phyloP scores from a whole-genome alignment of 352 stramenopile species.

The Globisporangium uncinulatum region DNA sequence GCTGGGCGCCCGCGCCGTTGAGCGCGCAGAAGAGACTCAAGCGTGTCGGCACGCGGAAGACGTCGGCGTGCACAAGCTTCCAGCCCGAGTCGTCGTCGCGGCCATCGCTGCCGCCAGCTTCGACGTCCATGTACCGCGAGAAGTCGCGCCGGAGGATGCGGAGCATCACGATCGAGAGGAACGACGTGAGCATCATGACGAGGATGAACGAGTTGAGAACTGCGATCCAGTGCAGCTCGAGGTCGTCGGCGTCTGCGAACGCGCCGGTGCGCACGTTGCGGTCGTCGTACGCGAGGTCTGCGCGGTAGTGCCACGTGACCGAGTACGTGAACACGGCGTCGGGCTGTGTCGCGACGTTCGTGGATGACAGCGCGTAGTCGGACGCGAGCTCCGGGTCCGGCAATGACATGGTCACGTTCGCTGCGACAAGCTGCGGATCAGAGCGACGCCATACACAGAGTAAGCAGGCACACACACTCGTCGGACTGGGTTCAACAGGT shows the following conservation, averaged over 20 bases:
- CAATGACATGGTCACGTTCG: conserved; percentile 63
- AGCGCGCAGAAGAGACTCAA: conserved; percentile 91
- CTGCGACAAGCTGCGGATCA: conserved; percentile 48
- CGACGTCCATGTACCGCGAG: conserved; percentile 94
- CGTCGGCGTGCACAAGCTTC: conserved; percentile 99
- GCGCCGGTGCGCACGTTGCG: conserved; percentile 81
- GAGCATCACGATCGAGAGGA: conserved; percentile 96
- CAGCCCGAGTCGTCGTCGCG: conserved; percentile 96
- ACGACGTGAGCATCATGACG: conserved; percentile 95
- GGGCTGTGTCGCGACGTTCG: conserved; percentile 32
- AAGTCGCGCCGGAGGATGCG: conserved; percentile 98
- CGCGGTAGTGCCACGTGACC: conserved; percentile 92
- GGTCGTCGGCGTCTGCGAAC: conserved; percentile 31
- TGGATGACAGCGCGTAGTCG: conserved; percentile 43
- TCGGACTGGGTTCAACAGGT: too few relatives aligned
- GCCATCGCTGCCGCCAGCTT: conserved; percentile 79
- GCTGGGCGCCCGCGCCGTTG: conserved; percentile 90
- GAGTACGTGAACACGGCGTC: conserved; percentile 93
- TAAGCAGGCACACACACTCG: neutral
- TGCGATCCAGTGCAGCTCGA: conserved; percentile 96
- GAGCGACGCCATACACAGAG: neutral
- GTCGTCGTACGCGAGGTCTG: conserved; percentile 84
- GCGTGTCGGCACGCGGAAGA: conserved; percentile 95
- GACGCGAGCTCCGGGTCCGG: conserved; percentile 51
- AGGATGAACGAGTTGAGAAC: conserved; percentile 99